phyloP scores from a whole-genome alignment of 2,329 filamentous ascomycete species.

The Arthrocladium fulminans region DNA sequence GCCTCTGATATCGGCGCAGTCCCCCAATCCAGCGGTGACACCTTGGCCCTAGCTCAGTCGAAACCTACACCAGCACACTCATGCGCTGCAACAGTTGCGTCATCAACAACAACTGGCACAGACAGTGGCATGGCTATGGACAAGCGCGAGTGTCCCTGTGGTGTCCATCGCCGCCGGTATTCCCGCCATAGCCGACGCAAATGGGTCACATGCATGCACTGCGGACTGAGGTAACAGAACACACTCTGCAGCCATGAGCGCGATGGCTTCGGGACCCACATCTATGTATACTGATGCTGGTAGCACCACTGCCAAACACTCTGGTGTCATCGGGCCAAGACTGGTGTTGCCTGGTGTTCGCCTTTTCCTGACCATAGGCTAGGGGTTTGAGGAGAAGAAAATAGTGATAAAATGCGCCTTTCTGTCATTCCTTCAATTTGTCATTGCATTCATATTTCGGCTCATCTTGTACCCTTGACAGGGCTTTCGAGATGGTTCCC shows the following conservation, averaged over 20 bases:
- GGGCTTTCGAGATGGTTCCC: too few species aligned
- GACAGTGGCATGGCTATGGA: too few species aligned
- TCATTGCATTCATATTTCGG: too few species aligned
- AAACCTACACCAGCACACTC: too few species aligned
- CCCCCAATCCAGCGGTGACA: not conserved
- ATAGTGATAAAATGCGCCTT: not conserved
- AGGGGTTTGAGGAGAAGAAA: not conserved
- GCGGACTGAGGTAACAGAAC: not conserved
- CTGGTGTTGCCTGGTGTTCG: constrained; percentile 2
- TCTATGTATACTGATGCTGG: constrained; percentile 4
- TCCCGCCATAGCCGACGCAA: too few species aligned
- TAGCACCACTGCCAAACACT: not conserved
- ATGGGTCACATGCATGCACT: too few species aligned
- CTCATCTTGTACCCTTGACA: too few species aligned
- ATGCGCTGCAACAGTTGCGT: too few species aligned
- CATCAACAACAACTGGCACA: too few species aligned
- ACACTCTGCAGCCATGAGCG: not conserved
- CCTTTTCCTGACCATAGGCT: too few species aligned
- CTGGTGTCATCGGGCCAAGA: constrained; percentile 1
- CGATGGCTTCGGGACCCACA: not conserved
- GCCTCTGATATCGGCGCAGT: not conserved
- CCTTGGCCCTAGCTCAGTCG: not conserved
- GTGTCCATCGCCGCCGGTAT: not conserved
- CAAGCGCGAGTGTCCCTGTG: not conserved
- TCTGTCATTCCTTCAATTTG: too few species aligned